Base-by-base conservation (phyloP, 495 filamentous ascomycete species). In the Hypoxylon crocopeplum region DNA sequence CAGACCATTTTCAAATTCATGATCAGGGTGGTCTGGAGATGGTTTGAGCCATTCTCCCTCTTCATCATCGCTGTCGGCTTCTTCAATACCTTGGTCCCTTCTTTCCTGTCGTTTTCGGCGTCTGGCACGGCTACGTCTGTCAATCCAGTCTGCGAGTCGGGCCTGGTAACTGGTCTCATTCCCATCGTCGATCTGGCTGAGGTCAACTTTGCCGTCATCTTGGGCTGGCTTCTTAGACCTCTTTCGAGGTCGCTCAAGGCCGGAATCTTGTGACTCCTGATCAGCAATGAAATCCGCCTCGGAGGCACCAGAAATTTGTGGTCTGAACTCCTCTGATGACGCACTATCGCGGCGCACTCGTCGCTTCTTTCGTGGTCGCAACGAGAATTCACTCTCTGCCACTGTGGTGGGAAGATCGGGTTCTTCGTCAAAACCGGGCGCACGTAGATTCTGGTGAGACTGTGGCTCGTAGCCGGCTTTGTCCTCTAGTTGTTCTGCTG, bases 181-280 rank as follows among this genome's bases (percentile, higher is more conserved):
- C 0, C 94, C 94, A 71, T 98, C 94, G 69, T 98, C 94, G 38
- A 97, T 79, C 7, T 86, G 84, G 41, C 83, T 84, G 27, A 96
- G 68, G 70, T 93, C 90, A 54, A 91, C 80, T 27, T 81, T 72
- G 20, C 81, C 79, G 13, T 78, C 79, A 15, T 75, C 75, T 63
- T 80, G 73, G 11, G 66, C 6, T 20, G 49, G 48, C 62, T 76
- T 74, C 59, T 79, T 79, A 22, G 71, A 53, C 69, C 77, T 72
- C 61, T 59, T 70, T 1, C 42, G 29, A 12, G 58, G 61, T 22
- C 61, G 64, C 12, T 72, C 66, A 2, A 76, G 58, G 29, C 75
- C 72, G 17, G 67, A 66, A n/a, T 74, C 74, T 48, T 79, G 75
- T 19, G 66, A 72, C 19, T 69, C 64, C 20, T 69, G 66, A 16